Evolutionary conservation across 1,139 yeast genomes (phyloP).

Genomic region (Blastobotrys illinoisensis): DNA sequence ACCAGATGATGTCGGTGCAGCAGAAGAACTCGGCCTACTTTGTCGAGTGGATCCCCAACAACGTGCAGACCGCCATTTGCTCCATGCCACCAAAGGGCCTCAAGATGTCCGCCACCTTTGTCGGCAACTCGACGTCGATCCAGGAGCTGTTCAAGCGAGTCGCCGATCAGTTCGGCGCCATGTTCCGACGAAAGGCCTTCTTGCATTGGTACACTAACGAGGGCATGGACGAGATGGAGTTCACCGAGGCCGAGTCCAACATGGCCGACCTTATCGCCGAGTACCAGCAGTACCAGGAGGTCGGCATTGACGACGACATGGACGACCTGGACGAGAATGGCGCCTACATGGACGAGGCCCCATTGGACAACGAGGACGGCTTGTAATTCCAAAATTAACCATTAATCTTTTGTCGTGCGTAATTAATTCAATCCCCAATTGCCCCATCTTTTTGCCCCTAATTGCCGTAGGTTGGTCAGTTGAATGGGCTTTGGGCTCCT

Average conservation of each 20-base stretch:
- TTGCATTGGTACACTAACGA: slow-evolving; percentile 93
- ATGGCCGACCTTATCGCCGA: slow-evolving; percentile 85
- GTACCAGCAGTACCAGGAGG: slow-evolving; percentile 90
- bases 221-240: slow-evolving; percentile 94
- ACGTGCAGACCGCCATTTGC: slow-evolving; percentile 90
- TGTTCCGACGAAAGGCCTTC: slow-evolving; percentile 92
- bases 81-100: slow-evolving; percentile 82
- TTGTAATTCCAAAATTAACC: slow-evolving; percentile 3
- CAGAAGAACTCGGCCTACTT: slow-evolving; percentile 73
- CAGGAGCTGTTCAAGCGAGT: slow-evolving; percentile 87
- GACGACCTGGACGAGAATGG: slow-evolving; percentile 61
- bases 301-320: slow-evolving; percentile 61
- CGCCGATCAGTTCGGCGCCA: slow-evolving; percentile 83
- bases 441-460: no score
- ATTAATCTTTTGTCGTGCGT: neutral
- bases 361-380: slow-evolving; percentile 20
- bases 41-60: slow-evolving; percentile 96
- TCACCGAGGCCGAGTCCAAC: slow-evolving; percentile 81
- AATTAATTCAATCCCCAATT: no score
- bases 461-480: no score
- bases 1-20: slow-evolving; percentile 83
- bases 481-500: no score
- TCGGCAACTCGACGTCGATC: slow-evolving; percentile 88
- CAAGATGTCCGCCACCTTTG: slow-evolving; percentile 86
- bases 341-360: slow-evolving; percentile 24